phyloP scores from a whole-genome alignment of 2,329 filamentous ascomycete species.

The Arthrobotrys musiformis region DNA sequence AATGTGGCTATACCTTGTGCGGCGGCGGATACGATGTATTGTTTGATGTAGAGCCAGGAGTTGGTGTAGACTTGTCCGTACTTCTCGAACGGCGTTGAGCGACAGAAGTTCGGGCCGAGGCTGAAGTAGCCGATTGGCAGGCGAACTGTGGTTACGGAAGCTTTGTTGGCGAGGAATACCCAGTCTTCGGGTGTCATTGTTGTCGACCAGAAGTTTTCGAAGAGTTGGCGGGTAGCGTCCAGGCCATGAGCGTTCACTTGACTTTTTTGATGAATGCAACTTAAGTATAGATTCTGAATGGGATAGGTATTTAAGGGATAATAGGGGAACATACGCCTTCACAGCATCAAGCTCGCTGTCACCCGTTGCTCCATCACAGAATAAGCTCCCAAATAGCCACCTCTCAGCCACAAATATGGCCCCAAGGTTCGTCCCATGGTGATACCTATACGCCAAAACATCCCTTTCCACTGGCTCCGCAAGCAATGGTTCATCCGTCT shows the following conservation, averaged over 20 bases:
- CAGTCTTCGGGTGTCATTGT: slow-evolving; percentile 68
- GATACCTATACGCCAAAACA: slow-evolving; percentile 69
- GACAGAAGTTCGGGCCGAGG: slow-evolving; percentile 67
- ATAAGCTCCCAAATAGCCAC: slow-evolving; percentile 69
- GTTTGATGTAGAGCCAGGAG: slow-evolving; percentile 68
- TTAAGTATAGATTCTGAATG: not conserved
- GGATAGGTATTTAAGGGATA: not conserved
- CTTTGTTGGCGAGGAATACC: slow-evolving; percentile 67
- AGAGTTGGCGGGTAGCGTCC: slow-evolving; percentile 66
- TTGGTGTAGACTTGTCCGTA: slow-evolving; percentile 66
- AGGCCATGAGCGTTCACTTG: slow-evolving; percentile 65
- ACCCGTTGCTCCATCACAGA: slow-evolving; percentile 63
- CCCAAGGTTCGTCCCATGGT: slow-evolving; percentile 71
- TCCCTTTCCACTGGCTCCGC: slow-evolving; percentile 61
- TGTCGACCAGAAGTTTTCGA: slow-evolving; percentile 68
- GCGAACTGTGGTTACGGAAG: slow-evolving; percentile 70
- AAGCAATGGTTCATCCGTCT: slow-evolving; percentile 22
- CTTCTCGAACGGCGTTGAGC: slow-evolving; percentile 67
- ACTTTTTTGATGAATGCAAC: slow-evolving; percentile 57
- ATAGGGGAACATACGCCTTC: slow-evolving; percentile 51
- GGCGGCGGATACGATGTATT: slow-evolving; percentile 65
- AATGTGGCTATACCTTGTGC: slow-evolving; percentile 68
- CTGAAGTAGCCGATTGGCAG: slow-evolving; percentile 72
- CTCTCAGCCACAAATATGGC: slow-evolving; percentile 71
- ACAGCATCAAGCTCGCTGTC: slow-evolving; percentile 68